Evolutionary conservation across 768 basidiomycete genomes (phyloP).

Genomic region (Naganishia antarctica): DNA sequence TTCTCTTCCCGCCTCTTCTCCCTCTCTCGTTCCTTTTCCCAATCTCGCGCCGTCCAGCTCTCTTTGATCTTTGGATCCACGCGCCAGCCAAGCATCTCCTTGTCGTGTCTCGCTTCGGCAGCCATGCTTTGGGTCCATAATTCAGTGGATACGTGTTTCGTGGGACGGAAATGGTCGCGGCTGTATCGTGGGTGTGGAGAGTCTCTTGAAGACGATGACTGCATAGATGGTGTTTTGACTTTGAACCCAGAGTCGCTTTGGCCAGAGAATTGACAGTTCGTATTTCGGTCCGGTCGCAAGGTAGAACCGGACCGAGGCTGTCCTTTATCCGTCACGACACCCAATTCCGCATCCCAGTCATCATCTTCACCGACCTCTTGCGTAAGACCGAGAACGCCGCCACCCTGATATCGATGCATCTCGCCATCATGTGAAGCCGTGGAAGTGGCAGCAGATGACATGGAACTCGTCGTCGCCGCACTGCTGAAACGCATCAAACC

Average conservation of each 20-base stretch:
- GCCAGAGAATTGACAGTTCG: background rate
- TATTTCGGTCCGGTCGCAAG: background rate
- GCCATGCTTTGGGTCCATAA: constrained; percentile 66
- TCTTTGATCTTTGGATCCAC: background rate
- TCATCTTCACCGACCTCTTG: background rate
- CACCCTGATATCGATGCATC: background rate
- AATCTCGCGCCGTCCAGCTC: constrained; percentile 30
- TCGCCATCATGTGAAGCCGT: background rate
- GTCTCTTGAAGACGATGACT: background rate
- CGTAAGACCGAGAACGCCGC: background rate
- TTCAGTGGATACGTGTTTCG: constrained; percentile 47
- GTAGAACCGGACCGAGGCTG: background rate
- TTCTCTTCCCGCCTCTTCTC: constrained; percentile 39
- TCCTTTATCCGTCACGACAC: background rate
- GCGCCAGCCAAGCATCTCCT: constrained; percentile 66
- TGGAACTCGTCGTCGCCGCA: constrained; percentile 14
- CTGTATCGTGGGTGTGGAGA: background rate
- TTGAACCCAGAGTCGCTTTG: constrained; percentile 19
- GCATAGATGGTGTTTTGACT: background rate
- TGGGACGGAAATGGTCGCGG: constrained; percentile 2
- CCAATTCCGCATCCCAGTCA: background rate
- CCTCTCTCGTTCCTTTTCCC: constrained; percentile 28
- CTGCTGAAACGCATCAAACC: constrained; percentile 16
- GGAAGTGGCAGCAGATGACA: background rate
- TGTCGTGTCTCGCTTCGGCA: constrained; percentile 76